Percentiles rank a stretch among this genome's conserved stretches.
These are phyloP conservation scores for Cadophora sp. DNA, from an alignment of 2,329 filamentous ascomycete species.

Conservation along the genomic window DNA sequence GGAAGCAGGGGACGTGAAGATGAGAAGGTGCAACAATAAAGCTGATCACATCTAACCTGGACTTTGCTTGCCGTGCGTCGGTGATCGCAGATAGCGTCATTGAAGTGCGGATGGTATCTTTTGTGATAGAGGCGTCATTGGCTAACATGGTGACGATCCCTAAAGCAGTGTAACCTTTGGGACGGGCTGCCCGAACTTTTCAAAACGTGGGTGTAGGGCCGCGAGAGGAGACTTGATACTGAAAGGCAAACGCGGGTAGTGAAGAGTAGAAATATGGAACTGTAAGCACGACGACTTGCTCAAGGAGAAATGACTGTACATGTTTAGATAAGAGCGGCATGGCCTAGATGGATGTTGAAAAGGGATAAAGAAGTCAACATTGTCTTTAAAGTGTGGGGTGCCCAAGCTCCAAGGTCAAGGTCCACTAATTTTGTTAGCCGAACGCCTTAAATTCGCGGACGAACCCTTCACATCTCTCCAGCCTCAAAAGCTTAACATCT, in stretches of 20 bases:
- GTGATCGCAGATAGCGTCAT: slow-evolving; percentile 15
- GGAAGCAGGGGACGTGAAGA: background rate
- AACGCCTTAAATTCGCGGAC: too few species aligned
- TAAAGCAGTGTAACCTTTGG: slow-evolving; percentile 8
- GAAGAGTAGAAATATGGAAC: background rate
- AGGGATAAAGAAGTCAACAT: too few species aligned
- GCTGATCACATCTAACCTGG: too few species aligned
- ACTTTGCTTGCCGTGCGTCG: background rate
- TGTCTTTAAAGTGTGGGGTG: background rate
- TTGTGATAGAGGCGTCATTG: background rate
- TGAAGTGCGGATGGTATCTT: slow-evolving; percentile 17
- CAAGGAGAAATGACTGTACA: too few species aligned
- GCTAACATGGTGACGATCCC: slow-evolving; percentile 7
- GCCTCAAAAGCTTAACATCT: too few species aligned
- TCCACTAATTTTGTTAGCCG: too few species aligned
- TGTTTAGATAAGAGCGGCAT: too few species aligned
- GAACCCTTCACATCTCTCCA: too few species aligned
- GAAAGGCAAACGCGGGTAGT: background rate
- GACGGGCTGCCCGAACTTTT: background rate
- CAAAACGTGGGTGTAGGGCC: background rate
- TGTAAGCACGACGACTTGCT: background rate
- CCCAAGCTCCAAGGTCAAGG: too few species aligned
- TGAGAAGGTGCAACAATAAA: background rate
- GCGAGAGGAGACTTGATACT: background rate
- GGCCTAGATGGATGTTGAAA: too few species aligned